A percentile compares a stretch with the other conserved stretches of the same genome.
These are phyloP conservation scores for Selenicereus undatus DNA, from an alignment of 148 eudicot genomes.

Conservation along the genomic window DNA sequence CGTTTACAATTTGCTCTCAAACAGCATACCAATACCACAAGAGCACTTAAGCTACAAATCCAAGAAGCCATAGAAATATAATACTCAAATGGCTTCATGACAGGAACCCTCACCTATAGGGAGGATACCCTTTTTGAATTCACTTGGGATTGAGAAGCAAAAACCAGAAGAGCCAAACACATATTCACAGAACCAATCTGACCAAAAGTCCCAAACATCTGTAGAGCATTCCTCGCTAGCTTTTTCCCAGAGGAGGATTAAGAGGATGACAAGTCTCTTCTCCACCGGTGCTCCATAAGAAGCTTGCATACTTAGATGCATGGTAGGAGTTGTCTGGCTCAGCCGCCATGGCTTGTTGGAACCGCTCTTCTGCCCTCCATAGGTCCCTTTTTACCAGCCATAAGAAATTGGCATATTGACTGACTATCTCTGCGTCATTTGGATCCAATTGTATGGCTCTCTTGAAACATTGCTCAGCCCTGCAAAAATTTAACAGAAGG, in stretches of 20 bases:
- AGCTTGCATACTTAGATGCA: slow-evolving; percentile 69
- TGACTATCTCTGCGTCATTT: slow-evolving; percentile 47
- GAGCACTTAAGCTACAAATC: slow-evolving; percentile 17
- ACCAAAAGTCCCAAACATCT: neutral
- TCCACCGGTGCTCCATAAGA: slow-evolving; percentile 84
- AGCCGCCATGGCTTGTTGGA: slow-evolving; percentile 50
- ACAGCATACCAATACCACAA: slow-evolving; percentile 18
- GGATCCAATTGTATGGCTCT: slow-evolving; percentile 51
- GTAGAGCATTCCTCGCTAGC: slow-evolving; percentile 13
- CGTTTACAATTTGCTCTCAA: slow-evolving; percentile 23
- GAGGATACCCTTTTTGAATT: slow-evolving; percentile 25
- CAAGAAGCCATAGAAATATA: slow-evolving; percentile 20
- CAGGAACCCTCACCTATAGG: slow-evolving; percentile 17
- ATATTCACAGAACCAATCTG: slow-evolving; percentile 28
- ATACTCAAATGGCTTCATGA: slow-evolving; percentile 19
- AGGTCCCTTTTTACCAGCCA: slow-evolving; percentile 60
- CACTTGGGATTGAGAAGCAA: slow-evolving; percentile 10
- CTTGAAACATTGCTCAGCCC: slow-evolving; percentile 82
- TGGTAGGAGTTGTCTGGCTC: slow-evolving; percentile 57
- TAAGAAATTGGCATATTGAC: slow-evolving; percentile 62
- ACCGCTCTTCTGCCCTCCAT: slow-evolving; percentile 71
- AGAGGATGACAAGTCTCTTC: slow-evolving; percentile 73
- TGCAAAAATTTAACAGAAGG: slow-evolving; percentile 15
- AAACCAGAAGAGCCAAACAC: slow-evolving; percentile 11
- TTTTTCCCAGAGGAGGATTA: slow-evolving; percentile 25